Conservation (phyloP, 148 eudicot species). For the Arbutus unedo region DNA sequence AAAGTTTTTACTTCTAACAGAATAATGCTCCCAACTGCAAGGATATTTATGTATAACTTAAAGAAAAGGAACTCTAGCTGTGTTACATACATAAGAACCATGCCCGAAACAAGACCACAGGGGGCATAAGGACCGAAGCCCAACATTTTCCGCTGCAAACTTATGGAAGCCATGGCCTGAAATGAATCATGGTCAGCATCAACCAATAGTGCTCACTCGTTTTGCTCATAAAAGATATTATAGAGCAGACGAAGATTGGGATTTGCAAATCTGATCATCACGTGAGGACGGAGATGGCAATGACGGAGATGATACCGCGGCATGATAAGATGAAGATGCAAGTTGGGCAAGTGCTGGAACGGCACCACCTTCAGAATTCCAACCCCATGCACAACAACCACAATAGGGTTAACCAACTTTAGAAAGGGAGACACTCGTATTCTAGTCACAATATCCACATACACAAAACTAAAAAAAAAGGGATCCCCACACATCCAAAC, state of each 20-base stretch:
- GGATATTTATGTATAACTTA: neutral
- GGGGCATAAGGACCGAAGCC: neutral
- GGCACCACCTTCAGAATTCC: conserved; percentile 43
- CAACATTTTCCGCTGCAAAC: too few relatives aligned
- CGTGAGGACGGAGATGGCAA: conserved; percentile 33
- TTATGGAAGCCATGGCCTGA: neutral
- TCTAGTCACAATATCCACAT: neutral
- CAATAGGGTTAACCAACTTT: neutral
- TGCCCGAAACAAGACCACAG: neutral
- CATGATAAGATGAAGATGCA: conserved; percentile 48
- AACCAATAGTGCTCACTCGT: neutral
- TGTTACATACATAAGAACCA: neutral
- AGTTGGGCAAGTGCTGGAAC: conserved; percentile 54
- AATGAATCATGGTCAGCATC: neutral
- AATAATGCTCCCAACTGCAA: neutral
- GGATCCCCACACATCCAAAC: neutral
- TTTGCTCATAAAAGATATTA: neutral
- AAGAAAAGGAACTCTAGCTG: neutral
- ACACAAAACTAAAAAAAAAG: neutral
- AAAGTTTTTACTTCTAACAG: neutral
- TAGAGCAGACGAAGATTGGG: conserved; percentile 26
- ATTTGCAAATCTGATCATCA: conserved; percentile 27
- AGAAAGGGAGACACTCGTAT: neutral
- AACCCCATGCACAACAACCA: neutral
- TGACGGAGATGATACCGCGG: conserved; percentile 33